A percentile compares a stretch with the other conserved stretches of the same genome.
Conservation (phyloP, 2,329 filamentous ascomycete genomes). For the Colletotrichum liriopes region DNA sequence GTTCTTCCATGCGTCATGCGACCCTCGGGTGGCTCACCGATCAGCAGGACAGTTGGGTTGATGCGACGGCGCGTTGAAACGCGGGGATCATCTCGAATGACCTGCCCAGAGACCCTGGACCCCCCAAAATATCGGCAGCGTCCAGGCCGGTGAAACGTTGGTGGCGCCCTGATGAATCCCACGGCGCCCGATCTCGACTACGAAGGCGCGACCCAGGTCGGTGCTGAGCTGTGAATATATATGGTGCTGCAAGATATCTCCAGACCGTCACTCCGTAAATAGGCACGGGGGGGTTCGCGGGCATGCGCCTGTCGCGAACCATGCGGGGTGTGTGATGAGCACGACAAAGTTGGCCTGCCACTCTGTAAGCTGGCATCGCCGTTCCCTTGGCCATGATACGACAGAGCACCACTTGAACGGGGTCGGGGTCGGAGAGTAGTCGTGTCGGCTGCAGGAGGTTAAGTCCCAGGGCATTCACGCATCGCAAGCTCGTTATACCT, state of each 20-base stretch:
- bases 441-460: background rate
- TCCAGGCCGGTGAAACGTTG: conserved; percentile 18
- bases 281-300: background rate
- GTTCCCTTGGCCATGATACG: background rate
- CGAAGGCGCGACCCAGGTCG: background rate
- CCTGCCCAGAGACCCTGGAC: no score
- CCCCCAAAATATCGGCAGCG: conserved; percentile 1
- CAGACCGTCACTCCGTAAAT: conserved; percentile 7
- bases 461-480: background rate
- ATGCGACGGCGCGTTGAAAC: conserved; percentile 11
- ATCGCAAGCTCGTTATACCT: background rate
- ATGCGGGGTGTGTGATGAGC: background rate
- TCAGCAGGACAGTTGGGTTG: conserved; percentile 7
- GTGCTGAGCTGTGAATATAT: background rate
- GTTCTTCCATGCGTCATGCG: conserved; percentile 7
- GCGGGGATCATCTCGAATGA: background rate
- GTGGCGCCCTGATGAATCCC: background rate
- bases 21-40: background rate
- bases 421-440: background rate
- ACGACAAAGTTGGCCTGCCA: background rate
- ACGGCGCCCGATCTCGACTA: background rate
- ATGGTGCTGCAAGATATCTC: background rate
- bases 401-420: background rate
- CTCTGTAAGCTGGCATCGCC: background rate
- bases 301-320: background rate